These are phyloP conservation scores for Aspergillus sp. DNA, from an alignment of 2,329 filamentous ascomycete species.

Conservation along the genomic window DNA sequence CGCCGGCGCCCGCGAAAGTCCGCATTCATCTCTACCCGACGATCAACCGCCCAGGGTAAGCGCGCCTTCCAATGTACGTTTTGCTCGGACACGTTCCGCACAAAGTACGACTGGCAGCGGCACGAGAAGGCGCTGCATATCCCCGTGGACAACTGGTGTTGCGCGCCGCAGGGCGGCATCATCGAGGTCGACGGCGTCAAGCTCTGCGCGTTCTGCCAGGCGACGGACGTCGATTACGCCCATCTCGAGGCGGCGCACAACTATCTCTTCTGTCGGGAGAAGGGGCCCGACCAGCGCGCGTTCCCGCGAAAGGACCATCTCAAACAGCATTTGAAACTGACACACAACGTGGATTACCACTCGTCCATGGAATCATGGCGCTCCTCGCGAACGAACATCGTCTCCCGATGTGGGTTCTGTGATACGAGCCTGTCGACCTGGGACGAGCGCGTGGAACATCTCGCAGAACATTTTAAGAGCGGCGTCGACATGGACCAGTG, in stretches of 20 bases:
- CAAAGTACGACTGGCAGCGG: slow-evolving; percentile 49
- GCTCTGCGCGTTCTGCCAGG: slow-evolving; percentile 50
- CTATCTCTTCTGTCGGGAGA: slow-evolving; percentile 52
- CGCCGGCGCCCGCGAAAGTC: slow-evolving; percentile 36
- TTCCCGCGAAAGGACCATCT: slow-evolving; percentile 61
- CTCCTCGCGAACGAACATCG: slow-evolving; percentile 46
- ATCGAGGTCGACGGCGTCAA: slow-evolving; percentile 22
- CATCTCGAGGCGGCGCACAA: slow-evolving; percentile 53
- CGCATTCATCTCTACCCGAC: slow-evolving; percentile 19
- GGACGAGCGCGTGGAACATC: slow-evolving; percentile 34
- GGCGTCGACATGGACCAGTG: slow-evolving; percentile 36
- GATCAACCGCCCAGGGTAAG: slow-evolving; percentile 23
- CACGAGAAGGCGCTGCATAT: slow-evolving; percentile 50
- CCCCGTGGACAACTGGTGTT: slow-evolving; percentile 50
- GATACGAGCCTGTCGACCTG: slow-evolving; percentile 30
- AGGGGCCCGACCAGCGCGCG: slow-evolving; percentile 52
- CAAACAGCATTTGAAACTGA: slow-evolving; percentile 55
- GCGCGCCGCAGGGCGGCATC: slow-evolving; percentile 51
- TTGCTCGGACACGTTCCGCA: slow-evolving; percentile 46
- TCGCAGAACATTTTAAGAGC: slow-evolving; percentile 36
- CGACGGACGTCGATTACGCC: slow-evolving; percentile 45
- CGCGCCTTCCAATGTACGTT: slow-evolving; percentile 46
- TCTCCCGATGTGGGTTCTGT: slow-evolving; percentile 39
- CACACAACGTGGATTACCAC: slow-evolving; percentile 50
- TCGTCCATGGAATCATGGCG: slow-evolving; percentile 53